Evolutionary conservation across 768 basidiomycete genomes (phyloP).

Genomic region (Lentinus brumalis): DNA sequence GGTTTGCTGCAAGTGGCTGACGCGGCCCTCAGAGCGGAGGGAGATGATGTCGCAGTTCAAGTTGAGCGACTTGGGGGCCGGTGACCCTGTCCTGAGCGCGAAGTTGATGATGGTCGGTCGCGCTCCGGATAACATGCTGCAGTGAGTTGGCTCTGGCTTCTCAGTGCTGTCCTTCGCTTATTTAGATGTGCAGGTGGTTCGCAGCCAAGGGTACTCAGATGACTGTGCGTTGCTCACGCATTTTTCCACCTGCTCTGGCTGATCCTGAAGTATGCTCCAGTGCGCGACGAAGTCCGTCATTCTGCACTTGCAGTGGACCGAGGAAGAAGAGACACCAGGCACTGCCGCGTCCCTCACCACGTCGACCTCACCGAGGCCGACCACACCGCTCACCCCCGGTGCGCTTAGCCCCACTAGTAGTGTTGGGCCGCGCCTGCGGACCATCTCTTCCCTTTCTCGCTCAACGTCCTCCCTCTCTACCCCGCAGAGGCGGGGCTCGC

Average conservation of each 20-base stretch:
- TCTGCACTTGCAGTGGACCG: constrained; percentile 84
- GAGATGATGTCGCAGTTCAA: constrained; percentile 95
- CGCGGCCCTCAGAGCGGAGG: constrained; percentile 51
- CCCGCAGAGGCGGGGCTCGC: constrained; percentile 41
- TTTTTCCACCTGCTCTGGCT: neutral
- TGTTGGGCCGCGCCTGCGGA: constrained; percentile 37
- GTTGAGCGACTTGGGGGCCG: constrained; percentile 71
- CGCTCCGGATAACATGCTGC: constrained; percentile 86
- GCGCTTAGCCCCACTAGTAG: constrained; percentile 16
- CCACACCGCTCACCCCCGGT: constrained; percentile 25
- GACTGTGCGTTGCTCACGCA: constrained; percentile 57
- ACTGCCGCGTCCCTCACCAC: constrained; percentile 17
- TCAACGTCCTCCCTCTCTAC: constrained; percentile 53
- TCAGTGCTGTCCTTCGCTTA: neutral
- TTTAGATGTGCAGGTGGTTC: constrained; percentile 65
- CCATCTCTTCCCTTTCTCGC: constrained; percentile 53
- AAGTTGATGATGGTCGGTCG: constrained; percentile 77
- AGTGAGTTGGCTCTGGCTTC: constrained; percentile 44
- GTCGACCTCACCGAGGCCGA: constrained; percentile 20
- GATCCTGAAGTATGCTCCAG: constrained; percentile 37
- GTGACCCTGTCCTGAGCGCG: constrained; percentile 64
- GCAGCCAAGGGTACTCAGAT: constrained; percentile 88
- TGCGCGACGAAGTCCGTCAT: constrained; percentile 89
- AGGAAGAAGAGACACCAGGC: constrained; percentile 45
- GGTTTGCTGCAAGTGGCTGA: neutral